phyloP scores from a whole-genome alignment of 2,329 filamentous ascomycete genomes.

The Malbranchea cinnamomea region DNA sequence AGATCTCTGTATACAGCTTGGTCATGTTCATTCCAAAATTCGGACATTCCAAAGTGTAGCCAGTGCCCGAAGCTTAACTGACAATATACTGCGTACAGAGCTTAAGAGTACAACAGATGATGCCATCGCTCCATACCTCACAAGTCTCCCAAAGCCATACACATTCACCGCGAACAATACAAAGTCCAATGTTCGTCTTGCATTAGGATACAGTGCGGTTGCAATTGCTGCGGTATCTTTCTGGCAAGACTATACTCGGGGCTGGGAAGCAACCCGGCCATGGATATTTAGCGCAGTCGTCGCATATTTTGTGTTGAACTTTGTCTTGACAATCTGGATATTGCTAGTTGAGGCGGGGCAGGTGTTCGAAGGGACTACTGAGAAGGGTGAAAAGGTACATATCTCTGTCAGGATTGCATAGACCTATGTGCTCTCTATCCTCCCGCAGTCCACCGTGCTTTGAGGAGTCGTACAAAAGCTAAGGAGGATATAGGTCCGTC shows the following conservation, averaged over 20 bases:
- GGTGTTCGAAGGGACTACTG: constrained; percentile 62
- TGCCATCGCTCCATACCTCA: constrained; percentile 84
- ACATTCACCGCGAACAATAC: constrained; percentile 65
- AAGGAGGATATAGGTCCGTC: constrained; percentile 44
- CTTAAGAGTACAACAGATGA: constrained; percentile 96
- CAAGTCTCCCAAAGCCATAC: constrained; percentile 50
- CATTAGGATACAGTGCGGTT: constrained; percentile 71
- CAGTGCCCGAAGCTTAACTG: too few species aligned
- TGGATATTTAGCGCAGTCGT: constrained; percentile 69
- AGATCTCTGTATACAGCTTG: constrained; percentile 8
- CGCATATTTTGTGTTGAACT: constrained; percentile 66
- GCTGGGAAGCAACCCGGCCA: constrained; percentile 72
- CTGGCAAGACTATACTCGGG: constrained; percentile 78
- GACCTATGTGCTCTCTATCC: too few species aligned
- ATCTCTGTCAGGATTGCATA: too few species aligned
- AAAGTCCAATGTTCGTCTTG: constrained; percentile 68
- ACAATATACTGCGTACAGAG: too few species aligned
- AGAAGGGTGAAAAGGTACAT: constrained; percentile 49
- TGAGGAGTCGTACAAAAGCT: too few species aligned
- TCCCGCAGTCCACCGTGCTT: too few species aligned
- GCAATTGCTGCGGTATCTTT: constrained; percentile 69
- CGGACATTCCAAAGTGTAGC: neutral
- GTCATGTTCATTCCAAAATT: neutral
- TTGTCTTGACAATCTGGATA: constrained; percentile 68
- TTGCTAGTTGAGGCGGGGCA: constrained; percentile 66